Evolutionary conservation across 2,329 filamentous ascomycete genomes (phyloP).

Genomic region (Penicillium sp.): DNA sequence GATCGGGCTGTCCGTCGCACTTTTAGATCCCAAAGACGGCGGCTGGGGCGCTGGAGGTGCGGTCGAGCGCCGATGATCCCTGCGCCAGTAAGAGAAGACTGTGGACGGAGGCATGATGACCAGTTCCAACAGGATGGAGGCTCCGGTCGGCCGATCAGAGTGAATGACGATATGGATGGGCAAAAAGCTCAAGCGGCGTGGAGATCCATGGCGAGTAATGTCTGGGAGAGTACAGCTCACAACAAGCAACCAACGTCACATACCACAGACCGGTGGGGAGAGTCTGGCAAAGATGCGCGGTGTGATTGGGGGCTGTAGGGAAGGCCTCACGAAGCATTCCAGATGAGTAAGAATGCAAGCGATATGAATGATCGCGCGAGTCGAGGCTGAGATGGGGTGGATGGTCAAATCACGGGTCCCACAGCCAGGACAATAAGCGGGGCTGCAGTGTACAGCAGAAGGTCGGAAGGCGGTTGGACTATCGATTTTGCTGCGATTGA

Average conservation of each 20-base stretch:
- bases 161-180: constrained; percentile 8
- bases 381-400: background rate
- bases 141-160: constrained; percentile 9
- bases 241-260: constrained; percentile 11
- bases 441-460: no score
- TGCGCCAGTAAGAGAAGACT: constrained; percentile 38
- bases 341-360: background rate
- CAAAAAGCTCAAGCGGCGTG: constrained; percentile 8
- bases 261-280: constrained; percentile 17
- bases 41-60: constrained; percentile 24
- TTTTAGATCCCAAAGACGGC: constrained; percentile 17
- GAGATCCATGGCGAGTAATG: constrained; percentile 15
- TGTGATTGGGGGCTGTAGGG: background rate
- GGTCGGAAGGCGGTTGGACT: no score
- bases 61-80: constrained; percentile 34
- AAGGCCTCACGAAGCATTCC: background rate
- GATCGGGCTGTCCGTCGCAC: constrained; percentile 14
- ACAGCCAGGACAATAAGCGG: no score
- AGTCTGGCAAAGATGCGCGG: constrained; percentile 4
- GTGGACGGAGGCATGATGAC: constrained; percentile 32
- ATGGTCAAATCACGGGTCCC: background rate
- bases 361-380: background rate
- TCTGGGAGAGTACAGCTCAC: constrained; percentile 6
- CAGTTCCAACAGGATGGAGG: background rate
- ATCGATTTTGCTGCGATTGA: no score